phyloP scores from a whole-genome alignment of 1,284 basidiomycete species.

The Rhodotorula glutinis region DNA sequence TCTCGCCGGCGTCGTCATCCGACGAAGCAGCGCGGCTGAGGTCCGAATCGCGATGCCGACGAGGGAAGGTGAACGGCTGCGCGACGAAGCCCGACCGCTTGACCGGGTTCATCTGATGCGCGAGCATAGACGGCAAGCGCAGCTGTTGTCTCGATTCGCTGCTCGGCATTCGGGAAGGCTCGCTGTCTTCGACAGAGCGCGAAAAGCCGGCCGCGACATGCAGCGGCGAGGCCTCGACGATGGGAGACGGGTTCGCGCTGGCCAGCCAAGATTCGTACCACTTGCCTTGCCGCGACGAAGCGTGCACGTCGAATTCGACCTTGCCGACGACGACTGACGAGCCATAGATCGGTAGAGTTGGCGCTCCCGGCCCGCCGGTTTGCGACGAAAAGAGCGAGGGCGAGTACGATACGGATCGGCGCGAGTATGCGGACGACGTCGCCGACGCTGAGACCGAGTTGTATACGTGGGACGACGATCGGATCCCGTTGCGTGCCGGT shows the following conservation, averaged over 20 bases:
- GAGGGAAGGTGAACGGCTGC: background rate
- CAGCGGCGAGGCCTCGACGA: too few species aligned
- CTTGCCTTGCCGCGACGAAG: constrained; percentile 51
- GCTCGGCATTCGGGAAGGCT: background rate
- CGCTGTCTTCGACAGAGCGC: background rate
- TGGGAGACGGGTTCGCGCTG: constrained; percentile 15
- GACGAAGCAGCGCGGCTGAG: background rate
- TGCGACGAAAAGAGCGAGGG: constrained; percentile 7
- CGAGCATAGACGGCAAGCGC: constrained; percentile 13
- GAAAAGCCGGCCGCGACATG: too few species aligned
- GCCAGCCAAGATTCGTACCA: constrained; percentile 75
- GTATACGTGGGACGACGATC: constrained; percentile 8
- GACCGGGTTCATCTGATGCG: constrained; percentile 4
- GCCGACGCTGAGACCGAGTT: background rate
- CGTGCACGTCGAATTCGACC: constrained; percentile 76
- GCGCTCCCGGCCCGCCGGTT: constrained; percentile 1
- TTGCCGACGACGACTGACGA: constrained; percentile 64
- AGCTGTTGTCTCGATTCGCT: constrained; percentile 22
- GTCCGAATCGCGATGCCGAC: background rate
- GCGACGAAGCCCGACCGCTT: background rate
- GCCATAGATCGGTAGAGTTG: constrained; percentile 17
- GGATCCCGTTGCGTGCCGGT: background rate
- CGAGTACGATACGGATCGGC: constrained; percentile 17
- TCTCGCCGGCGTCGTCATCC: background rate
- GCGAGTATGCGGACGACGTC: constrained; percentile 1